These are phyloP conservation scores for Volvariella surrecta DNA, from an alignment of 1,284 basidiomycete species.

Conservation along the genomic window DNA sequence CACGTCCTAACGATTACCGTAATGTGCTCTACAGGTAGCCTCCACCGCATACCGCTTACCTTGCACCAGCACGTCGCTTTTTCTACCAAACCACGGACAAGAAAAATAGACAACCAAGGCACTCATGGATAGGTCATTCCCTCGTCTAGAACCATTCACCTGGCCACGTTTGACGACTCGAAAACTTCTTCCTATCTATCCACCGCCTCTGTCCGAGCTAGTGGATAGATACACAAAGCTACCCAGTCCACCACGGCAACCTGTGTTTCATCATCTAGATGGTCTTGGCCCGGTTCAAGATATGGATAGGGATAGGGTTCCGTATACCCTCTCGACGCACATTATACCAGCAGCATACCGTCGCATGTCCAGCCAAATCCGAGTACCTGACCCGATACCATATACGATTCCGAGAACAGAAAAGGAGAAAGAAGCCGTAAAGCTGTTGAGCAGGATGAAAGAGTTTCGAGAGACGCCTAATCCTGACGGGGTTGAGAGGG, in stretches of 20 bases:
- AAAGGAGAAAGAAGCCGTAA: conserved; percentile 15
- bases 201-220: conserved; percentile 27
- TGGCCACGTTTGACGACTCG: conserved; percentile 20
- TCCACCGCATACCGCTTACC: no score
- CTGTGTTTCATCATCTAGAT: conserved; percentile 16
- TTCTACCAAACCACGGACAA: background rate
- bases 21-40: no score
- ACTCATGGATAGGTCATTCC: conserved; percentile 12
- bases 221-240: conserved; percentile 17
- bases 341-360: conserved; percentile 68
- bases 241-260: conserved; percentile 25
- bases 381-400: conserved; percentile 24
- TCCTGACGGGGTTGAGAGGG: conserved; percentile 25
- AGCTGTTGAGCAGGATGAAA: conserved; percentile 14
- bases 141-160: conserved; percentile 16
- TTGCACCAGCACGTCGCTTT: no score
- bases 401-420: conserved; percentile 22
- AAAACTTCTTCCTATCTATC: conserved; percentile 25
- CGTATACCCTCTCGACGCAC: conserved; percentile 49
- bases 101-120: no score
- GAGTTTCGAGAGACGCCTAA: conserved; percentile 18
- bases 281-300: no score
- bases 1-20: no score
- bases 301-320: no score
- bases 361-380: conserved; percentile 39